Conservation (phyloP, 768 basidiomycete genomes). For the Amanita polypyramis region DNA sequence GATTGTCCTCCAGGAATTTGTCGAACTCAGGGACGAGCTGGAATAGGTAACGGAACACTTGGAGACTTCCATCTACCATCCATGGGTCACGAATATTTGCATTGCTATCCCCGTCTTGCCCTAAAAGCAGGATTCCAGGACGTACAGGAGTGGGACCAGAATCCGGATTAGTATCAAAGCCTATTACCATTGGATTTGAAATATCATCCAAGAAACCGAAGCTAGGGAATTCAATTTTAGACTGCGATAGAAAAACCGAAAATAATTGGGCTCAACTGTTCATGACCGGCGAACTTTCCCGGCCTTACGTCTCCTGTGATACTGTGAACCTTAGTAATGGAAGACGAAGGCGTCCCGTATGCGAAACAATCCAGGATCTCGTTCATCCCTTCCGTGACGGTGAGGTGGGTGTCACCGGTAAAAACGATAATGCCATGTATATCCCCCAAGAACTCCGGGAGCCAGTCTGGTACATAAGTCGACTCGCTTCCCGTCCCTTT, state of each 20-base stretch:
- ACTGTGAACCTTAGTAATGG: slow-evolving; percentile 27
- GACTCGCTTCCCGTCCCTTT: slow-evolving; percentile 15
- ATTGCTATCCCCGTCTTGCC: slow-evolving; percentile 29
- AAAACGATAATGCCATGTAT: slow-evolving; percentile 42
- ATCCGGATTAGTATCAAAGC: slow-evolving; percentile 24
- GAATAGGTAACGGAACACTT: slow-evolving; percentile 40
- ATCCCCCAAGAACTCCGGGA: slow-evolving; percentile 30
- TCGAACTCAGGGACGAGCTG: slow-evolving; percentile 45
- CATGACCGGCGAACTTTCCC: slow-evolving; percentile 30
- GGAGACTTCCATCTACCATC: slow-evolving; percentile 40
- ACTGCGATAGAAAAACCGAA: background rate
- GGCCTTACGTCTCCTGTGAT: slow-evolving; percentile 34
- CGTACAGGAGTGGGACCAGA: slow-evolving; percentile 29
- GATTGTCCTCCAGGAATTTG: slow-evolving; percentile 31
- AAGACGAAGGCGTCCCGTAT: slow-evolving; percentile 15
- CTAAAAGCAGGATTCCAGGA: slow-evolving; percentile 34
- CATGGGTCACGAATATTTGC: slow-evolving; percentile 24
- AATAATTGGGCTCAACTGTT: slow-evolving; percentile 32
- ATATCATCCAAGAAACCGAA: slow-evolving; percentile 46
- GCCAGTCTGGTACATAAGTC: slow-evolving; percentile 33
- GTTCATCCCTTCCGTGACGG: slow-evolving; percentile 24
- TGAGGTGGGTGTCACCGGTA: slow-evolving; percentile 31
- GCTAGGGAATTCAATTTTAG: slow-evolving; percentile 15
- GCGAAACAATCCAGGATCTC: slow-evolving; percentile 28
- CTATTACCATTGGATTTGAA: slow-evolving; percentile 35